These are phyloP conservation scores for Leccinum variabile DNA, from an alignment of 1,284 basidiomycete species.

Conservation along the genomic window DNA sequence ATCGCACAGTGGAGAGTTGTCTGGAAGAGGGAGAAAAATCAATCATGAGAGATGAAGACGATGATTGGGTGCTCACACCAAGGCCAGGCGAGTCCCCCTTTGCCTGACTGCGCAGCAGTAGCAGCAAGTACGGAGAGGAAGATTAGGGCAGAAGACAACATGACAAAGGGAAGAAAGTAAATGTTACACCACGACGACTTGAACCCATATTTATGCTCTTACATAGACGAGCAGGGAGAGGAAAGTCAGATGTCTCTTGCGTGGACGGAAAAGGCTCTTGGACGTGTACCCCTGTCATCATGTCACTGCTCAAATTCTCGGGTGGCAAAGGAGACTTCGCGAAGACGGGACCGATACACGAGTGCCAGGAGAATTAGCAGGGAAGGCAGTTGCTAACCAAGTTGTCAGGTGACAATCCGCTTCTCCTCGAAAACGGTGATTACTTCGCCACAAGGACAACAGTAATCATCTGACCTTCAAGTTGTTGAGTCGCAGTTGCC, in stretches of 20 bases:
- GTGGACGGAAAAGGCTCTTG: not conserved
- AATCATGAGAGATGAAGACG: not conserved
- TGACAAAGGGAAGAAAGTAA: not conserved
- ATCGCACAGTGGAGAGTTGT: slow-evolving; percentile 21
- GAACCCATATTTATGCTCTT: slow-evolving; percentile 23
- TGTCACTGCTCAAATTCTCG: not conserved
- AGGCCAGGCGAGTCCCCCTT: slow-evolving; percentile 27
- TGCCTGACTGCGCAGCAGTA: slow-evolving; percentile 21
- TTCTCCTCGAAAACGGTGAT: not conserved
- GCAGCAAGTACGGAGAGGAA: slow-evolving; percentile 16
- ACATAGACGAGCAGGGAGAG: not conserved
- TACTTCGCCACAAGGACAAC: not conserved
- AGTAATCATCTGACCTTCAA: not conserved
- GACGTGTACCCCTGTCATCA: not conserved
- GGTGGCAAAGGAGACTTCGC: not conserved
- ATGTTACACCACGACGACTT: not conserved
- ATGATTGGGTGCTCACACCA: slow-evolving; percentile 20
- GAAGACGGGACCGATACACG: not conserved
- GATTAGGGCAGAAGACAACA: slow-evolving; percentile 15
- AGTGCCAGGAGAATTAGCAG: not conserved
- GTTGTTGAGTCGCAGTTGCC: not conserved
- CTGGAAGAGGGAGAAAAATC: slow-evolving; percentile 16
- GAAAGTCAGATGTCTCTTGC: not conserved
- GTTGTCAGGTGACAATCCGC: not conserved
- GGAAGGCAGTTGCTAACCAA: not conserved